Conservation (phyloP, 257 asterid genomes). For the Solanum bukasovii region DNA sequence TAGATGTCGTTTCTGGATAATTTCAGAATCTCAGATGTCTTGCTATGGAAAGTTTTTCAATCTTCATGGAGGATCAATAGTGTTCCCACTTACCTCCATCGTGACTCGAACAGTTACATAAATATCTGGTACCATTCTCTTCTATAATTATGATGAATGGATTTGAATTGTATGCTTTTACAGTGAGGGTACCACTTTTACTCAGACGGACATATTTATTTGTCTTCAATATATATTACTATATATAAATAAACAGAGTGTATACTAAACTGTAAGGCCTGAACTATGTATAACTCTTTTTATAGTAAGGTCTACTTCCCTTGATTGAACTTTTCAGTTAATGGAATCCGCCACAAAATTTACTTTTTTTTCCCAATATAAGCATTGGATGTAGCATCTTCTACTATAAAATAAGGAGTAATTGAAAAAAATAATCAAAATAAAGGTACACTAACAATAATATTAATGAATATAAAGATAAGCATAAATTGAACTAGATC, state of each 20-base stretch:
- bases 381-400: background rate
- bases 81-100: background rate
- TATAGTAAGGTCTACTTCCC: background rate
- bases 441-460: background rate
- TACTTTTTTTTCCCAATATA: background rate
- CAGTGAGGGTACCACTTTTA: background rate
- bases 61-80: background rate
- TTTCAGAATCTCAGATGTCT: background rate
- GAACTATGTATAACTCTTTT: background rate
- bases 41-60: background rate
- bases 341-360: background rate
- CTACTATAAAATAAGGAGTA: background rate
- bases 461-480: background rate
- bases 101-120: background rate
- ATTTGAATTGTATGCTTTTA: background rate
- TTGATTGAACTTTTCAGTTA: background rate
- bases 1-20: background rate
- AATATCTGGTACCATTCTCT: background rate
- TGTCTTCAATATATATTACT: background rate
- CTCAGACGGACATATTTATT: background rate
- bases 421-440: background rate
- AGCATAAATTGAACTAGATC: background rate
- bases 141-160: background rate
- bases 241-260: no score
- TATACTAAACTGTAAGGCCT: background rate